A percentile compares a stretch with the other conserved stretches of the same genome.
Conservation (phyloP, 2,329 filamentous ascomycete species). For the Phaeophleospora eucalypticola region DNA sequence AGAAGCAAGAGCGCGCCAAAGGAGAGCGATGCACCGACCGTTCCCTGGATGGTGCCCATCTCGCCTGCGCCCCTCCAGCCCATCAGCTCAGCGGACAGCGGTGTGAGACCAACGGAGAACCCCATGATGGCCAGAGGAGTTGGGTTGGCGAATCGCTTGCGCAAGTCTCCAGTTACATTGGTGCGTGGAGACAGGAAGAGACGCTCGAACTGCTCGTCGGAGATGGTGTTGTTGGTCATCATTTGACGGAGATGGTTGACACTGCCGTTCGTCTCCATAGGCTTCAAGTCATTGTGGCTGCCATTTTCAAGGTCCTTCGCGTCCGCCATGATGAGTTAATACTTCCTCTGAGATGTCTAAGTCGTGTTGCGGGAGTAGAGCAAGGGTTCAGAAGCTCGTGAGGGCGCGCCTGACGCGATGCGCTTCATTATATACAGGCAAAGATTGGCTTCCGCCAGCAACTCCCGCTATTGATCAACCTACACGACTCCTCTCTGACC, state of each 20-base stretch:
- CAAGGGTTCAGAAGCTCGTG: no score
- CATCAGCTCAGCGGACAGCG: conserved; percentile 17
- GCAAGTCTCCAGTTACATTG: conserved; percentile 13
- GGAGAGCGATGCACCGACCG: conserved; percentile 28
- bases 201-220: conserved; percentile 25
- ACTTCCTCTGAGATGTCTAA: no score
- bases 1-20: conserved; percentile 34
- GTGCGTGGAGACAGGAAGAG: conserved; percentile 21
- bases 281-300: conserved; percentile 1
- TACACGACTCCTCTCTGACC: no score
- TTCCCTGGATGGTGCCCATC: conserved; percentile 8
- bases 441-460: no score
- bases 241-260: conserved; percentile 4
- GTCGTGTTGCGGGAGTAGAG: no score
- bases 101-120: conserved; percentile 20
- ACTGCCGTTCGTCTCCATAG: conserved; percentile 1
- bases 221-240: conserved; percentile 21
- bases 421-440: no score
- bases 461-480: no score
- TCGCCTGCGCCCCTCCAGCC: conserved; percentile 13
- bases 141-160: conserved; percentile 22
- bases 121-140: conserved; percentile 22
- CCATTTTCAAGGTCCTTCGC: conserved; percentile 7
- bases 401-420: no score
- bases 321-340: neutral